Base-by-base conservation (phyloP, 108 stramenopile species). In the Pseudonitzschia delicatissima region DNA sequence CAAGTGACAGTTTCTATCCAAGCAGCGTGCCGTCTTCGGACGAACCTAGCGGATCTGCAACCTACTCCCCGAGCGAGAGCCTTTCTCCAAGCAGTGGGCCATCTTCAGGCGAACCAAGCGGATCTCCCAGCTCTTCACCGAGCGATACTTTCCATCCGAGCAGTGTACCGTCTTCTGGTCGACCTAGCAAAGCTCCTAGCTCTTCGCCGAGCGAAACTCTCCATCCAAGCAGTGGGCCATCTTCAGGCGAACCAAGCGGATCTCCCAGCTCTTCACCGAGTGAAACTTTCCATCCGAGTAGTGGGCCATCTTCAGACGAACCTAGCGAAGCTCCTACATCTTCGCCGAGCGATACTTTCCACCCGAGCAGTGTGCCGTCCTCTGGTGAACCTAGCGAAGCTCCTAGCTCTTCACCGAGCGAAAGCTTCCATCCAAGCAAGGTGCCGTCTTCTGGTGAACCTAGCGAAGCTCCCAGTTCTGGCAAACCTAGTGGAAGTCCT, bases 241-340 rank as follows among this genome's bases (percentile, higher is more conserved):
- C 33, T 11, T 7, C 34, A 21, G 33, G 27, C 4, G 12, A 5
- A 36, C 58, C 59, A 21, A 61, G 39, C 27, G 39, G 11, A 5
- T 42, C 7, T 23, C 59, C 59, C 12, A 61, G 59, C 27, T 29
- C 25, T 61, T 61, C 59, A 27, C 59, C 59, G 6, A 55, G 25
- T 34, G 53, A 28, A 33, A 55, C n/a, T 33, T n/a, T 18, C n/a
- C 31, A 48, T 17, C 47, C 47, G 2, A 48, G 47, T 23, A 21
- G 47, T 48, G 25, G 15, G 0, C 11, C 50, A 23, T 18, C 50
- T 3, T 18, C n/a, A 18, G 23, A 9, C 18, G 23, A 18, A 23
- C 23, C 50, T 23, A 51, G 21, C 20, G 23, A 9, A n/a, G 23
- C 17, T 18, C 23, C 50, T 23, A 51, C n/a, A 9, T 9, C 13